Conservation (phyloP, 2,329 filamentous ascomycete genomes). For the Cadophora gregata region DNA sequence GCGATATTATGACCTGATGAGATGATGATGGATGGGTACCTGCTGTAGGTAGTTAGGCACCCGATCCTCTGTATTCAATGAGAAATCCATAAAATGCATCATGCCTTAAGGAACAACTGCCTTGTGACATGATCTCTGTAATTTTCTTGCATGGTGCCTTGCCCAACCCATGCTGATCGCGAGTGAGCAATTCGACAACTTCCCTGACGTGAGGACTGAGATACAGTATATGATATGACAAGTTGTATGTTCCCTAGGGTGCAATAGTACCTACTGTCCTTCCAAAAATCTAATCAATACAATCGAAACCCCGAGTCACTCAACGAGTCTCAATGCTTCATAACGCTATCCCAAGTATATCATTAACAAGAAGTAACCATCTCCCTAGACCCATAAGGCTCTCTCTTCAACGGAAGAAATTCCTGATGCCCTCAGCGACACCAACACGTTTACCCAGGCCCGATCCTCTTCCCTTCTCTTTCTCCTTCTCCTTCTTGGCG, state of each 20-base stretch:
- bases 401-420: constrained; percentile 40
- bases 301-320: neutral
- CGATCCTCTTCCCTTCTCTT: constrained; percentile 28
- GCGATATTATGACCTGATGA: constrained; percentile 19
- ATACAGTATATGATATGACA: neutral
- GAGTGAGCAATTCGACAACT: too few relatives aligned
- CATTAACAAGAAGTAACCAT: constrained; percentile 2
- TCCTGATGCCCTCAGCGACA: constrained; percentile 39
- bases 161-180: neutral
- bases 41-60: constrained; percentile 19
- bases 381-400: neutral
- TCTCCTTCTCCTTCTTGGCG: constrained; percentile 33
- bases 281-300: neutral
- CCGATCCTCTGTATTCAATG: constrained; percentile 20
- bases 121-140: neutral
- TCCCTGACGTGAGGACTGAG: too few relatives aligned
- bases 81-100: constrained; percentile 11
- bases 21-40: constrained; percentile 10
- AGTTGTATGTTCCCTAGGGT: neutral
- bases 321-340: neutral
- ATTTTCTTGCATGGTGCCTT: neutral
- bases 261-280: neutral
- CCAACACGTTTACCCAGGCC: constrained; percentile 32
- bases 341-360: constrained; percentile 3
- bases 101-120: neutral